Evolutionary conservation across 768 basidiomycete genomes (phyloP), one percentile per base, ranked within the genome.

Genomic region (Zangia roseola): DNA sequence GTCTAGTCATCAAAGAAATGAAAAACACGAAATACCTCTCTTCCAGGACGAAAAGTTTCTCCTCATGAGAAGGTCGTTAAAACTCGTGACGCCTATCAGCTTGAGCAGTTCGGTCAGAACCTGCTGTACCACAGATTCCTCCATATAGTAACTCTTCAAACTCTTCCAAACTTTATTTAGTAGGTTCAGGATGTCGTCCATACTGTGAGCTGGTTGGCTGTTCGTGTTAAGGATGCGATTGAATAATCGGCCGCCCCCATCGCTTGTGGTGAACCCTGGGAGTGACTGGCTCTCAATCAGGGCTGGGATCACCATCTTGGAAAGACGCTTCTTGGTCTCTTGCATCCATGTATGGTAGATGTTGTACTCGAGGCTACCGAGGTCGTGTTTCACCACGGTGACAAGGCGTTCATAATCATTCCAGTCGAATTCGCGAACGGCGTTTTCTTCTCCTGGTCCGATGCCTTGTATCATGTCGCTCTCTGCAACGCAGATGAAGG

Each of bases 11-110:
- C 28, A 9, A 40, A 23, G 24, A 23, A 39, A 23, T 38, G 20
- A 10, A 25, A 34, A 34, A 40, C 3, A 33, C 20, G 19, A 73
- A 79, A 45, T 59, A 95, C 94, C 94, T 79, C 97, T 83, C 71
- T 99, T 99, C 97, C 97, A 99, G 7, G 94, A 97, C 56, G 92
- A 94, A 72, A 99, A 99, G 70, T 99, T 99, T 43, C 97, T 81
- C 63, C 97, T 80, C 97, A 99, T 99, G 43, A 99, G 74, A 53
- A 99, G 80, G 60, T 99, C 97, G 65, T 99, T 99, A 71, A 99
- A 99, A 63, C 92, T 94, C 58, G 91, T 90, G 39, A 97, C 93
- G 7, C 97, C 97, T 57, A 97, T 88, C 50, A 98, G 74, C 73
- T 95, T 97, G 57, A 98, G 81, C 12, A 98, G 77, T 69, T 99